phyloP scores from a whole-genome alignment of 148 eudicot species.

The Pouteria glomerata region DNA sequence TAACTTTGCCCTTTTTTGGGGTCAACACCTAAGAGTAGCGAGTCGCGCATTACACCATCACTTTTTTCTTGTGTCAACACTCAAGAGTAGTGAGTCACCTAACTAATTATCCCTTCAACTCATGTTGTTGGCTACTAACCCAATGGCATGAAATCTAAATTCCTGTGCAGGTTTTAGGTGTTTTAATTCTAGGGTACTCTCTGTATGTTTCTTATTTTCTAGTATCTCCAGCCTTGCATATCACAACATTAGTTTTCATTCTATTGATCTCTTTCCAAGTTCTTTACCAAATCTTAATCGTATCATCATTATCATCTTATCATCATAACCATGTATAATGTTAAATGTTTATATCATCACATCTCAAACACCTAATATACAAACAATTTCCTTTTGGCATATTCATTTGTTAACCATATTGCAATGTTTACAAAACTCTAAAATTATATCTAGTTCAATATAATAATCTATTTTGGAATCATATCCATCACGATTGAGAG shows the following conservation, averaged over 20 bases:
- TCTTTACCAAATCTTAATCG: no score
- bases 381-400: background rate
- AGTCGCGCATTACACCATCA: no score
- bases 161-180: background rate
- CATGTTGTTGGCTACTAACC: background rate
- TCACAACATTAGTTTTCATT: background rate
- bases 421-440: background rate
- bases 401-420: background rate
- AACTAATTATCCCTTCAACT: background rate
- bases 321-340: background rate
- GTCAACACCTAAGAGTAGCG: no score
- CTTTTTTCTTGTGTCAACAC: no score
- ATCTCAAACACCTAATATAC: background rate
- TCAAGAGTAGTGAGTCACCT: background rate
- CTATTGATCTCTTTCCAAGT: no score
- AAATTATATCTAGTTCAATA: no score
- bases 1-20: background rate
- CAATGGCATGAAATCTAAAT: no score
- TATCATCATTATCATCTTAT: no score
- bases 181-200: no score
- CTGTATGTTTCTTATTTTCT: background rate
- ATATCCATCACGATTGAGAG: background rate
- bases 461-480: background rate
- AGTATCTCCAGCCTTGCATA: background rate
- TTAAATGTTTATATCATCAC: background rate